Evolutionary conservation across 148 eudicot genomes (phyloP).

Genomic region (Tetragonia tetragonoides): DNA sequence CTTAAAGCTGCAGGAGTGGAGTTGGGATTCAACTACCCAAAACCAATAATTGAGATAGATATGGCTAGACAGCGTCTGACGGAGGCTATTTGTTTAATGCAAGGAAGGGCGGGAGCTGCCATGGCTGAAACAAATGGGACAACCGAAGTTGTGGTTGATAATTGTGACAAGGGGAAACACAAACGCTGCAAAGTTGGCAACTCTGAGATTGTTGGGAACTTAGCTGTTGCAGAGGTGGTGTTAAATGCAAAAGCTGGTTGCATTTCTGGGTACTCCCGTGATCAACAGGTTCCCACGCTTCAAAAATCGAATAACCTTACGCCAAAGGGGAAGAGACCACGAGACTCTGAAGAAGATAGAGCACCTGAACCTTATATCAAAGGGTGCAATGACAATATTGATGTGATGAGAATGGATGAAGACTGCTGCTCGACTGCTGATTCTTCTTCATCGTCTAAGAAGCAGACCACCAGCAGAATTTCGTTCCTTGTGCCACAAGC

Average conservation of each 20-base stretch:
- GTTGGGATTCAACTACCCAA: slow-evolving; percentile 79
- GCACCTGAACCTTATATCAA: slow-evolving; percentile 25
- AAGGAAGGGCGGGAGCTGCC: slow-evolving; percentile 48
- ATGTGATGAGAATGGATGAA: slow-evolving; percentile 43
- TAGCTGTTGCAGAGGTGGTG: slow-evolving; percentile 39
- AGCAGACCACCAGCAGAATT: slow-evolving; percentile 44
- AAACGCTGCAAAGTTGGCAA: slow-evolving; percentile 35
- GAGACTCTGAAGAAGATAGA: slow-evolving; percentile 33
- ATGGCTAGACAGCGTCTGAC: slow-evolving; percentile 61
- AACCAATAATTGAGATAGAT: slow-evolving; percentile 73
- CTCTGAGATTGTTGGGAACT: slow-evolving; percentile 30
- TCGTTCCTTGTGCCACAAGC: slow-evolving; percentile 64
- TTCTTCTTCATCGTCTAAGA: slow-evolving; percentile 76
- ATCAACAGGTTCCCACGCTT: slow-evolving; percentile 81
- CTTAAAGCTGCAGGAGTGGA: slow-evolving; percentile 89
- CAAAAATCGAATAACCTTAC: slow-evolving; percentile 35
- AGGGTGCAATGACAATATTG: slow-evolving; percentile 25
- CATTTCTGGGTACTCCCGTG: slow-evolving; percentile 59
- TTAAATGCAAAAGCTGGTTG: slow-evolving; percentile 41
- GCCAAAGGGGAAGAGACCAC: slow-evolving; percentile 53
- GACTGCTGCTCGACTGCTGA: slow-evolving; percentile 82
- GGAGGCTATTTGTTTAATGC: slow-evolving; percentile 62
- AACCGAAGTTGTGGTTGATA: slow-evolving; percentile 77
- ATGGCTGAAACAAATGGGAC: slow-evolving; percentile 35
- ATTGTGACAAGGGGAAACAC: slow-evolving; percentile 29